A percentile compares a stretch with the other conserved stretches of the same genome.
These are phyloP conservation scores for Stachybotrys echinatus DNA, from an alignment of 2,329 filamentous ascomycete genomes.

Conservation along the genomic window DNA sequence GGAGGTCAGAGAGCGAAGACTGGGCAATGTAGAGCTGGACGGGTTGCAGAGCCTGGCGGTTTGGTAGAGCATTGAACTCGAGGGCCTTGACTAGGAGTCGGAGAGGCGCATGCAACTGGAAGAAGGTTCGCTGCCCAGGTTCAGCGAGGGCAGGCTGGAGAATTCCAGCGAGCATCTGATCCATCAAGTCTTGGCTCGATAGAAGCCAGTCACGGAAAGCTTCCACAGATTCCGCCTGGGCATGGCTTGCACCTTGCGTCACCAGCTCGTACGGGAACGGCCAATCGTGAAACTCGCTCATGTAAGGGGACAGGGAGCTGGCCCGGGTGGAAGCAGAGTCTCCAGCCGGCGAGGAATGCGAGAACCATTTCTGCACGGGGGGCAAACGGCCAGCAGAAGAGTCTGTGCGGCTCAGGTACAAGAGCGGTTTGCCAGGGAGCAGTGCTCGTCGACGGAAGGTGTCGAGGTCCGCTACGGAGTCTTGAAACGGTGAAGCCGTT, in stretches of 20 bases:
- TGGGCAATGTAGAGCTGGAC: slow-evolving; percentile 80
- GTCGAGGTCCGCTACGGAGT: slow-evolving; percentile 22
- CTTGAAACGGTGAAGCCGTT: background rate
- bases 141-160: slow-evolving; percentile 20
- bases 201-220: slow-evolving; percentile 22
- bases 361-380: slow-evolving; percentile 57
- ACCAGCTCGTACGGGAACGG: slow-evolving; percentile 35
- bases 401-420: slow-evolving; percentile 38
- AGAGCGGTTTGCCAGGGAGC: slow-evolving; percentile 40
- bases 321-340: background rate
- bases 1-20: slow-evolving; percentile 65
- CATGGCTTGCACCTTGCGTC: slow-evolving; percentile 9
- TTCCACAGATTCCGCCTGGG: slow-evolving; percentile 9
- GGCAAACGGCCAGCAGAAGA: slow-evolving; percentile 37
- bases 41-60: slow-evolving; percentile 11
- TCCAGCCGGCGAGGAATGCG: background rate
- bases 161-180: slow-evolving; percentile 24
- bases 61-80: slow-evolving; percentile 36
- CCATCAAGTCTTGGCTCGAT: slow-evolving; percentile 16
- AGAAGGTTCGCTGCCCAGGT: slow-evolving; percentile 34
- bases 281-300: slow-evolving; percentile 22
- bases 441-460: slow-evolving; percentile 51
- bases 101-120: slow-evolving; percentile 56
- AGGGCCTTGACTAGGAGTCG: slow-evolving; percentile 55
- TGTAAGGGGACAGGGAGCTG: slow-evolving; percentile 17